Evolutionary conservation across 2,329 filamentous ascomycete species (phyloP), one percentile per base, ranked within the genome.

Genomic region (Trichophyton rubrum): DNA sequence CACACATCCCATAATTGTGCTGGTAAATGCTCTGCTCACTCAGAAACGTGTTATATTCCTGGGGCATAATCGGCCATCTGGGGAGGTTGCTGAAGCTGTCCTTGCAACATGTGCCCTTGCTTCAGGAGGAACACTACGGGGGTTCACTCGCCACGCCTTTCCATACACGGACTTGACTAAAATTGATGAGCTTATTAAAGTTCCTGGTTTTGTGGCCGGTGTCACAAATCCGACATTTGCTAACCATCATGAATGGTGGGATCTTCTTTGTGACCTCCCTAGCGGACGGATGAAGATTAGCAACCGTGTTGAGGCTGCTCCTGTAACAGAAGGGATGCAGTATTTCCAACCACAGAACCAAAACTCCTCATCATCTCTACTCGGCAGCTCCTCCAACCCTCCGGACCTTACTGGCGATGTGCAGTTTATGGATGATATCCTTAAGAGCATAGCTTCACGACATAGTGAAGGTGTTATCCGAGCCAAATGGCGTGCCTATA

Each of bases 121-220:
- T 13, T 96, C 91, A 11, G 93, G 93, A 20, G 92, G 93, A 4
- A 79, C 96, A n/a, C 78, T 99, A 40, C 83, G 91, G 61, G 93
- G 93, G 30, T 99, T 99, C 74, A 96, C 92, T 7, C 84, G 93
- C 17, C 90, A 97, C 74, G 93, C 93, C 0, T 99, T 99, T 70
- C 93, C 93, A 1, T 99, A 99, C 70, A 99, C 93, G 0, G 93
- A 99, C 75, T 80, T 99, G 49, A 96, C 90, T 65, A 99, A 99
- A 75, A 91, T 99, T 62, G 93, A 99, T 66, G 93, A 97, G 71
- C 81, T 99, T 9, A 81, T 99, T 56, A 92, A 95, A 68, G 93
- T 99, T 0, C 92, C 93, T 5, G 93, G 93, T 1, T 99, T 99
- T 74, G 96, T 99, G 67, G 93, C 93, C 2, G 93, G 93, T 61